Conservation (phyloP, 805 yeast genomes). For the Kregervanrija delftensis region DNA sequence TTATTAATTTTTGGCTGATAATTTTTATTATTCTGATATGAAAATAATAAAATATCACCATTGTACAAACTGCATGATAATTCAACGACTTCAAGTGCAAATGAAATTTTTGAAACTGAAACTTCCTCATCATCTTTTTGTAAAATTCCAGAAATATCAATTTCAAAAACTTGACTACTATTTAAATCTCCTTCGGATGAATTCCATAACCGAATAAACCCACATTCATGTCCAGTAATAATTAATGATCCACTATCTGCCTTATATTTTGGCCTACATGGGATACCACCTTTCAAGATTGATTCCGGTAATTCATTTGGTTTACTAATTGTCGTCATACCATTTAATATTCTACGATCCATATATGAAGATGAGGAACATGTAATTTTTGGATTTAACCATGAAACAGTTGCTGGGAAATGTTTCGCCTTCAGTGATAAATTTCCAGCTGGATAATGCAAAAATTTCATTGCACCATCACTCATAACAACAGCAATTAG, state of each 20-base stretch:
- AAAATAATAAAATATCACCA: slow-evolving; percentile 73
- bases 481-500: slow-evolving; percentile 52
- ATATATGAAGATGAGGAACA: slow-evolving; percentile 42
- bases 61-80: slow-evolving; percentile 57
- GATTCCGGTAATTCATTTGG: slow-evolving; percentile 14
- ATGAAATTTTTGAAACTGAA: slow-evolving; percentile 53
- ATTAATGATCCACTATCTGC: slow-evolving; percentile 51
- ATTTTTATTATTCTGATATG: slow-evolving; percentile 51
- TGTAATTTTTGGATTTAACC: slow-evolving; percentile 70
- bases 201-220: slow-evolving; percentile 78
- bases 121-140: slow-evolving; percentile 35
- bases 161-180: slow-evolving; percentile 51
- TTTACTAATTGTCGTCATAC: slow-evolving; percentile 40
- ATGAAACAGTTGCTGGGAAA: slow-evolving; percentile 77
- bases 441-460: slow-evolving; percentile 51
- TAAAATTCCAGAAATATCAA: slow-evolving; percentile 45
- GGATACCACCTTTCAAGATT: slow-evolving; percentile 75
- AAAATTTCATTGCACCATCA: slow-evolving; percentile 58
- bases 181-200: slow-evolving; percentile 69
- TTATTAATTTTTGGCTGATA: slow-evolving; percentile 29
- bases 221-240: slow-evolving; percentile 83
- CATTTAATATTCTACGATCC: slow-evolving; percentile 23
- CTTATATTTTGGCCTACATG: slow-evolving; percentile 44
- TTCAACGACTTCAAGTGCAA: slow-evolving; percentile 74
- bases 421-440: slow-evolving; percentile 44